These are phyloP conservation scores for Lyophyllum shimeji DNA, from an alignment of 768 basidiomycete species.

Conservation along the genomic window DNA sequence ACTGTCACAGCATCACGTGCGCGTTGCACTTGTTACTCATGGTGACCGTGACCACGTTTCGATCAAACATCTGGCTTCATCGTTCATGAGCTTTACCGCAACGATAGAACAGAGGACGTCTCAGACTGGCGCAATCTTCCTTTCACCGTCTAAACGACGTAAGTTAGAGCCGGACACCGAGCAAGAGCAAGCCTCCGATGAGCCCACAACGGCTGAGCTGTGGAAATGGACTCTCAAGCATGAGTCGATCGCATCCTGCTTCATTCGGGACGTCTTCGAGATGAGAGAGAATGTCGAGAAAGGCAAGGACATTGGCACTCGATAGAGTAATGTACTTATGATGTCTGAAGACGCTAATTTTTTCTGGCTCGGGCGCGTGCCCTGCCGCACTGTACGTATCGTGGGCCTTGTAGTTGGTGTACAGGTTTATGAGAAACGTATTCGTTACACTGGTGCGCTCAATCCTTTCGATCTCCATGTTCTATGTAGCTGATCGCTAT, in stretches of 20 bases:
- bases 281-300: constrained; percentile 38
- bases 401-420: constrained; percentile 68
- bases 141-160: constrained; percentile 23
- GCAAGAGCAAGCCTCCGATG: background rate
- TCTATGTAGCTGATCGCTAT: background rate
- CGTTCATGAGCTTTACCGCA: constrained; percentile 24
- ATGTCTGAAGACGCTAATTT: constrained; percentile 50
- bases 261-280: constrained; percentile 47
- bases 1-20: no score
- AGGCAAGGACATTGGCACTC: constrained; percentile 22
- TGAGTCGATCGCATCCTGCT: constrained; percentile 56
- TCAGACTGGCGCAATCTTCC: constrained; percentile 9
- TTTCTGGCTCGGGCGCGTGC: constrained; percentile 70
- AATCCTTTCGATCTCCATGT: background rate
- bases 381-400: constrained; percentile 62
- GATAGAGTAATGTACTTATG: constrained; percentile 3
- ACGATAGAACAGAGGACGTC: constrained; percentile 11
- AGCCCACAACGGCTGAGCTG: constrained; percentile 27
- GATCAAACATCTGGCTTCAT: no score
- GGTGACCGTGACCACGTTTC: no score
- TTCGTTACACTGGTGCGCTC: constrained; percentile 56
- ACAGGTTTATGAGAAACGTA: constrained; percentile 55
- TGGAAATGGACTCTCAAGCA: constrained; percentile 59
- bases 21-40: no score
- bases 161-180: constrained; percentile 5